Evolutionary conservation across 225 moss, liverwort and hornwort genomes (phyloP).

Genomic region (Climacium dendroides): DNA sequence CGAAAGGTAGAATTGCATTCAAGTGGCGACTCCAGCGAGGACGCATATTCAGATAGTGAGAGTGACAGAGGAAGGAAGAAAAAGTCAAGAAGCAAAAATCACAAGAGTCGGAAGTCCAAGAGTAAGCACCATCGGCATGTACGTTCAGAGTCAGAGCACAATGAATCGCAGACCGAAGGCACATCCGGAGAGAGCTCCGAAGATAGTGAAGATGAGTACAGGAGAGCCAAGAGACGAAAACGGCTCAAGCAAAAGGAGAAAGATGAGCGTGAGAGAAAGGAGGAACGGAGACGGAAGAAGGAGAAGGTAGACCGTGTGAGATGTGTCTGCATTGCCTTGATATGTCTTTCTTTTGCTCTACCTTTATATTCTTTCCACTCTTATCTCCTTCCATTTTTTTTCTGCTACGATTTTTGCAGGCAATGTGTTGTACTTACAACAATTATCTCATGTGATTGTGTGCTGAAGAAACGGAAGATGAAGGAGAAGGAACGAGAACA

Average conservation of each 20-base stretch:
- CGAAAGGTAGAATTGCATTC: constrained; percentile 7
- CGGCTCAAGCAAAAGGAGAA: constrained; percentile 32
- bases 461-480: constrained; percentile 50
- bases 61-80: constrained; percentile 19
- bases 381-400: neutral
- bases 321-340: neutral
- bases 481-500: constrained; percentile 65
- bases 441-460: neutral
- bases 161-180: constrained; percentile 21
- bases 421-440: neutral
- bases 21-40: constrained; percentile 27
- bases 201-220: constrained; percentile 37
- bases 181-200: constrained; percentile 29
- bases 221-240: constrained; percentile 41
- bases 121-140: constrained; percentile 18
- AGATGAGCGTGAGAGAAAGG: constrained; percentile 36
- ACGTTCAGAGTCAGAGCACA: constrained; percentile 23
- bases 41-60: constrained; percentile 11
- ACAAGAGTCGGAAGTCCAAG: constrained; percentile 25
- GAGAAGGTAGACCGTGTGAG: constrained; percentile 25
- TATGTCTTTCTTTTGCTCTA: neutral
- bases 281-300: constrained; percentile 33
- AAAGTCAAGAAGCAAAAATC: neutral
- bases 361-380: neutral
- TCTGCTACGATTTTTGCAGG: neutral